Base-by-base conservation (phyloP, 257 asterid species). In the Penstemon eatonii region DNA sequence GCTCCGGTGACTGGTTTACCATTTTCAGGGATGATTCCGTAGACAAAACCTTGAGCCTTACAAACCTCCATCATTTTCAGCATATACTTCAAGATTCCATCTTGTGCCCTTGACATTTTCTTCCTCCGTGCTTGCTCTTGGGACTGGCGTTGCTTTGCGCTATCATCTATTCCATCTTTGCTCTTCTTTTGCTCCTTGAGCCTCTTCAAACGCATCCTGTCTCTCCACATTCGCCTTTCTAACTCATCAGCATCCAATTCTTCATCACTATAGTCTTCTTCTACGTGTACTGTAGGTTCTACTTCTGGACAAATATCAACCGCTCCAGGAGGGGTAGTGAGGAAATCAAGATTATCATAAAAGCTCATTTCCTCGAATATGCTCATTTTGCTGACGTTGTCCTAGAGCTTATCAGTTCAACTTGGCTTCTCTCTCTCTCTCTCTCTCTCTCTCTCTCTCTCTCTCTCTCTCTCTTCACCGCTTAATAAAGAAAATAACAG, bases 81-180 rank as follows among this genome's bases (percentile, higher is more conserved):
- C 91, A 86, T 83, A 41, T 86, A 86, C 55, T 86, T 86, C 73
- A 86, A 65, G 79, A 86, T 86, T 7, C 85, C 87, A 51, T 85
- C 91, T 70, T 85, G 89, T 0, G 91, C 89, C 0, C 87, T 86
- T 40, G 92, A 86, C 92, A 86, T 86, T 55, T 86, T 86, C 83
- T 81, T 86, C 75, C 92, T 54, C 13, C 89, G 85, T 0, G 89
- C 89, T 63, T 82, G 91, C 76, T 86, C 91, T 56, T 74, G 85
- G 3, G 89, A 78, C 40, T 77, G 85, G 3, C 80, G 81, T 67
- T 74, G 80, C 84, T 77, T 83, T 1, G 75, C 59, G 4, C 62
- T 54, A 33, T 76, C 87, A 3, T 80, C 85, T 7, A 6, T 38
- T 65, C 43, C 80, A 63, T 70, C 82, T 61, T 77, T 79, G 19